Base-by-base conservation (phyloP, 2,329 filamentous ascomycete species). In the Phoma herbarum region DNA sequence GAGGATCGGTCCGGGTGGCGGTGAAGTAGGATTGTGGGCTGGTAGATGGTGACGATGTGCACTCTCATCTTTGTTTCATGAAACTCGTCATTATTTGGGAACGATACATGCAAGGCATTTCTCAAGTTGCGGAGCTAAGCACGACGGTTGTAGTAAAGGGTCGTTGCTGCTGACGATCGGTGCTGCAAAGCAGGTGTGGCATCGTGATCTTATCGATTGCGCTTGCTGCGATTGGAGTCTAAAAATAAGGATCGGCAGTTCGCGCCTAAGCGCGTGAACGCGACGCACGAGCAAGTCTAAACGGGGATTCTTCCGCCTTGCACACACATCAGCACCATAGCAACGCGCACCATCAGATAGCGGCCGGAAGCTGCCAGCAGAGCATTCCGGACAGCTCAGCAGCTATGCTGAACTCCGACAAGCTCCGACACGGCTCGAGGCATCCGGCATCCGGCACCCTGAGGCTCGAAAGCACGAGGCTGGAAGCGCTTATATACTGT, bases 401-500 rank as follows among this genome's bases (percentile, higher is more conserved):
- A 20, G 10, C 14, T 16, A 7, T 14, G 26, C 39, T 29, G 9
- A 20, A 22, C 16, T 26, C 10, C 12, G n/a, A 18, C 22, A 14
- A 57, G 43, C 43, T 43, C 4, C 37, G 16, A 33, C 29, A 37
- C 3, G 16, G 11, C 5, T 28, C 4, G 14, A 35, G 3, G 16
- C 26, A 25, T 26, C 25, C 45, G 60, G 23, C n/a, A 22, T 56
- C 20, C 45, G 60, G 23, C n/a, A 22, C 54, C 20, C 42, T 31
- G 44, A 26, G 29, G 50, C 46, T 59, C 41, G 41, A 54, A 43
- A 50, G 45, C 37, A 53, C 59, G 61, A 67, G 61, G 66, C 64
- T 67, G 53, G 60, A 64, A 64, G 62, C 69, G 66, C 68, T 62
- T 62, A 50, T 61, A 60, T 52, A 62, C 70, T 62, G 64, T 67